Evolutionary conservation across 2,329 filamentous ascomycete genomes (phyloP).

Genomic region (Tolypocladium pustulatum): DNA sequence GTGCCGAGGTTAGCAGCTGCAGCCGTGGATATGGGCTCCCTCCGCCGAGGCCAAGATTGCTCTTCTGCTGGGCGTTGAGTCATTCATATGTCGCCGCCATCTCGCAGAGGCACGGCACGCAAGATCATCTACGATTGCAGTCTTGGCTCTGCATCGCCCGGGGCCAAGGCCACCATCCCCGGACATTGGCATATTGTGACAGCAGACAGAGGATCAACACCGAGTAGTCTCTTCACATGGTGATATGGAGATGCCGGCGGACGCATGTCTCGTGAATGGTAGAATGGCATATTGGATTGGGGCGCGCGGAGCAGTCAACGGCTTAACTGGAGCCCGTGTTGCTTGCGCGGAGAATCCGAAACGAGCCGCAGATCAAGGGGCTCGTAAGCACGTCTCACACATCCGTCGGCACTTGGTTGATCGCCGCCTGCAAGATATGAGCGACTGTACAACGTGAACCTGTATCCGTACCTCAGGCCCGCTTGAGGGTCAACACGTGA

Average conservation of each 20-base stretch:
- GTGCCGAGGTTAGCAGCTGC: not conserved
- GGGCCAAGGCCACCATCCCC: not conserved
- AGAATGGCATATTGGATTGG: not conserved
- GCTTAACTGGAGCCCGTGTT: not conserved
- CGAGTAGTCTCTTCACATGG: not conserved
- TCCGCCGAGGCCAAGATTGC: not conserved
- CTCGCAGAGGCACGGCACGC: not conserved
- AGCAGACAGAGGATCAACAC: not conserved
- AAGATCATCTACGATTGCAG: not conserved
- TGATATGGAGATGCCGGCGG: not conserved
- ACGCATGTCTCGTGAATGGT: not conserved
- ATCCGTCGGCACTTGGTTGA: not conserved
- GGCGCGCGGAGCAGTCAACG: not conserved
- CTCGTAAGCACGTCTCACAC: not conserved
- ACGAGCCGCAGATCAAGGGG: not conserved
- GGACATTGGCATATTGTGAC: not conserved
- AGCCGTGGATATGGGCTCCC: not conserved
- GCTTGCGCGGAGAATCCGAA: no score
- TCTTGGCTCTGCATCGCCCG: not conserved
- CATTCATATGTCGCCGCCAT: no score
- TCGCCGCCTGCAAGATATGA: not conserved
- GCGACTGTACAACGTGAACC: not conserved
- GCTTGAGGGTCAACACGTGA: not conserved
- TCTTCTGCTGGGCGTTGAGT: not conserved
- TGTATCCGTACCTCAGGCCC: not conserved